Evolutionary conservation across 768 basidiomycete genomes (phyloP).

Genomic region (Candolleomyces aberdarensis): DNA sequence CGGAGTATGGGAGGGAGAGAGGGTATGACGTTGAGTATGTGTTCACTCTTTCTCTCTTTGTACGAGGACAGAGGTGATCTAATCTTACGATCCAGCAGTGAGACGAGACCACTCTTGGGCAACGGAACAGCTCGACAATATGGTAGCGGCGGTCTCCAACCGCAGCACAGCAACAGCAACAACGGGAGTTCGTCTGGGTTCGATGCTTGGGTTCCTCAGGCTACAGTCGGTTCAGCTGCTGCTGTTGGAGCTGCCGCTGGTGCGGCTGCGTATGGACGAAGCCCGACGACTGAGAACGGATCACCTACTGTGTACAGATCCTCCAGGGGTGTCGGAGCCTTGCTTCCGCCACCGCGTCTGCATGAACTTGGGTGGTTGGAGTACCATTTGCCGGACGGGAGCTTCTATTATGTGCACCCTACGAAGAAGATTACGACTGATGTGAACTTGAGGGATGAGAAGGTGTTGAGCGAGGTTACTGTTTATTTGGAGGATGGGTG

Average conservation of each 20-base stretch:
- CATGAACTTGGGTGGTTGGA: slow-evolving; percentile 72
- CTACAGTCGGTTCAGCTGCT: background rate
- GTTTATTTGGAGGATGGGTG: slow-evolving; percentile 37
- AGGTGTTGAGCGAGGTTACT: slow-evolving; percentile 47
- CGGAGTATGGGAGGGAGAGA: too few relatives aligned
- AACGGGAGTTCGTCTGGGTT: slow-evolving; percentile 1
- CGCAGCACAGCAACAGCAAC: background rate
- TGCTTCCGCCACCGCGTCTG: slow-evolving; percentile 27
- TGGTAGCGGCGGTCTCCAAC: slow-evolving; percentile 18
- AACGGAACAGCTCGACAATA: slow-evolving; percentile 22
- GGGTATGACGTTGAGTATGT: slow-evolving; percentile 10
- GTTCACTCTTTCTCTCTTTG: background rate
- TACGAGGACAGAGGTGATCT: too few relatives aligned
- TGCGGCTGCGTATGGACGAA: too few relatives aligned
- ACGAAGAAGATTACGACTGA: slow-evolving; percentile 66
- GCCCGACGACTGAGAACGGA: too few relatives aligned
- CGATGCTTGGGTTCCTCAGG: slow-evolving; percentile 17
- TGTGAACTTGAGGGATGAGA: slow-evolving; percentile 55
- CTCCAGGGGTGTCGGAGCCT: too few relatives aligned
- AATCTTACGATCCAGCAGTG: slow-evolving; percentile 30
- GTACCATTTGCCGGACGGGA: slow-evolving; percentile 70
- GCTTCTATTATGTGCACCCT: slow-evolving; percentile 68
- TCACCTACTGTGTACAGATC: too few relatives aligned
- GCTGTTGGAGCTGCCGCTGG: too few relatives aligned
- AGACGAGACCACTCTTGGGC: slow-evolving; percentile 50